Base-by-base conservation (phyloP, 192 early-diverging fungal genomes). In the Glomus cerebriforme region DNA sequence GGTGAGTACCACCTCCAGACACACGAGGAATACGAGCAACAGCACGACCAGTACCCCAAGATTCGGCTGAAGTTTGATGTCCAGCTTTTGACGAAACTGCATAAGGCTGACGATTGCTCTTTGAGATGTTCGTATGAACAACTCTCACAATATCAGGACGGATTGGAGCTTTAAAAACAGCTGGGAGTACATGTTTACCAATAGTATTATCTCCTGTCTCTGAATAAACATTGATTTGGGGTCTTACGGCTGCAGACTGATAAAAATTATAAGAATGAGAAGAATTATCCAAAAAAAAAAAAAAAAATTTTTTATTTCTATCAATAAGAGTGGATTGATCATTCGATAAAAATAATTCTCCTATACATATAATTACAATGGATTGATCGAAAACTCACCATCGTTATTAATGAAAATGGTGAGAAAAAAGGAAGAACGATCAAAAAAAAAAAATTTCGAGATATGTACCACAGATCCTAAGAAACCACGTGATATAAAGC, bases 11-110 rank as follows among this genome's bases (percentile, higher is more conserved):
- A 66, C 92, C 89, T 82, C 96, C 98, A 79, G 90, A 89, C 80
- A 99, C 98, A 90, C 98, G 96, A 81, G 98, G 97, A 82, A 98
- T 99, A 96, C 98, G 96, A 80, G 96, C 96, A 82, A 98, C 98
- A 85, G 96, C 97, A 86, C 96, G 95, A 93, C 96, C 96, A 63
- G 93, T 96, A 88, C 97, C 96, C 97, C 96, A 98, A 77, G 96
- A 98, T 88, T 93, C 93, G 78, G 96, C 98, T 73, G 97, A 98
- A 82, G 96, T 98, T 91, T 97, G 96, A 88, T 99, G 94, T 88
- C 96, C 97, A 85, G 98, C 98, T 91, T 96, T 93, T 85, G 92
- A 90, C 87, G 92, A 95, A 81, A 95, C 96, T 75, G 97, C 88
- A 89, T 99, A 99, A 69, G 97, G 89, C 90, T 99, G 97, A 85